Percentiles rank a stretch among this genome's conserved stretches.
These are phyloP conservation scores for Pseudopyricularia javanii DNA, from an alignment of 2,329 filamentous ascomycete genomes.

Conservation along the genomic window DNA sequence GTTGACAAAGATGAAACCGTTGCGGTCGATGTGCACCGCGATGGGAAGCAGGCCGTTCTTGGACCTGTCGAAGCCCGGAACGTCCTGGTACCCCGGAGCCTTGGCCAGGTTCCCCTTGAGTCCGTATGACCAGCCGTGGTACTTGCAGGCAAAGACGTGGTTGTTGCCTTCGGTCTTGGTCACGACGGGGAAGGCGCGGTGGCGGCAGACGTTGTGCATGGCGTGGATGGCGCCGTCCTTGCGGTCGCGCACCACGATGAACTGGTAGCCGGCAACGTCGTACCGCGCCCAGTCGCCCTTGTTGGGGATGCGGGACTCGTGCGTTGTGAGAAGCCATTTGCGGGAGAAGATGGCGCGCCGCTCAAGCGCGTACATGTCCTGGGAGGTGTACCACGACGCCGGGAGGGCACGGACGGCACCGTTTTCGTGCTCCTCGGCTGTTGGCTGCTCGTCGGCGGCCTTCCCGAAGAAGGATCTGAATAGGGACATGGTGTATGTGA, in stretches of 20 bases:
- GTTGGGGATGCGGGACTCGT: slow-evolving; percentile 35
- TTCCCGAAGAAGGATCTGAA: slow-evolving; percentile 24
- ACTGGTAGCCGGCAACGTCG: slow-evolving; percentile 40
- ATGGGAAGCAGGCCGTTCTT: slow-evolving; percentile 44
- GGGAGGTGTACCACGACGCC: slow-evolving; percentile 36
- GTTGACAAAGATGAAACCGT: slow-evolving; percentile 48
- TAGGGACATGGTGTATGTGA: slow-evolving; percentile 13
- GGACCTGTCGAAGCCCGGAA: slow-evolving; percentile 41
- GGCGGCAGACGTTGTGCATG: slow-evolving; percentile 52
- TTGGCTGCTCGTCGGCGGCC: slow-evolving; percentile 4
- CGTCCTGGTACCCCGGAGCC: slow-evolving; percentile 43
- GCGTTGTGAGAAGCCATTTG: slow-evolving; percentile 42
- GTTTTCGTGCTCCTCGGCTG: slow-evolving; percentile 8
- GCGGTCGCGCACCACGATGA: slow-evolving; percentile 38
- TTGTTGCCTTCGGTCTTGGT: slow-evolving; percentile 34
- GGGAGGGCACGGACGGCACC: slow-evolving; percentile 26
- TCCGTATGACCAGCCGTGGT: slow-evolving; percentile 52
- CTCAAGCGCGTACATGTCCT: slow-evolving; percentile 45
- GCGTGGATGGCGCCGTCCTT: slow-evolving; percentile 36
- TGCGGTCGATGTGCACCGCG: slow-evolving; percentile 37
- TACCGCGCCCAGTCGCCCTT: slow-evolving; percentile 45
- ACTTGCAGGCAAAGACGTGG: slow-evolving; percentile 43
- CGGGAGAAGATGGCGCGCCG: slow-evolving; percentile 43
- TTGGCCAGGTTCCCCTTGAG: slow-evolving; percentile 44
- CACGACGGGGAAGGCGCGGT: slow-evolving; percentile 48